phyloP scores from a whole-genome alignment of 495 filamentous ascomycete genomes.

The Aspergillus heteromorphus region DNA sequence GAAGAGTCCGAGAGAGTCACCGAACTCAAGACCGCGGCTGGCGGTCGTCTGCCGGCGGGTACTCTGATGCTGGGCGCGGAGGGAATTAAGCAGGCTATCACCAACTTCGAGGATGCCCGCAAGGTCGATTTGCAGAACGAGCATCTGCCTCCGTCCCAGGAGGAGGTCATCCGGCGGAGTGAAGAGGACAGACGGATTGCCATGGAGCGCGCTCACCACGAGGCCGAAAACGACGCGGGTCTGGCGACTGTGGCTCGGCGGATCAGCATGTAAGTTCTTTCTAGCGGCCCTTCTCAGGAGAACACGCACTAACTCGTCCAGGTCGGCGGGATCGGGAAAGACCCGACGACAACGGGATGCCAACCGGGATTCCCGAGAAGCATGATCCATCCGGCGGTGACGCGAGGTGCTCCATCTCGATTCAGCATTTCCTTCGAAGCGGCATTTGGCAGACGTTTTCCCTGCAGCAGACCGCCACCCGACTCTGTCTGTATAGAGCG shows the following conservation, averaged over 20 bases:
- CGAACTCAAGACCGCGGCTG: constrained; percentile 93
- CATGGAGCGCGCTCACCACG: constrained; percentile 72
- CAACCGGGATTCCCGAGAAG: constrained; percentile 20
- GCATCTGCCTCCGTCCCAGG: constrained; percentile 82
- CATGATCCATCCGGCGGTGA: constrained; percentile 3
- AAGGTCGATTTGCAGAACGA: constrained; percentile 98
- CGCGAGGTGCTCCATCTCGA: constrained; percentile 1
- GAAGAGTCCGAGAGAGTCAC: constrained; percentile 96
- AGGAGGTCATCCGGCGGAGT: constrained; percentile 76
- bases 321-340: constrained; percentile 37
- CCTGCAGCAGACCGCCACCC: neutral
- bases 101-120: constrained; percentile 92
- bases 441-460: neutral
- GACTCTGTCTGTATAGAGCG: neutral
- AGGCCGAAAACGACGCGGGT: constrained; percentile 87
- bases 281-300: neutral
- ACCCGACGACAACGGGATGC: constrained; percentile 30
- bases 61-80: constrained; percentile 97
- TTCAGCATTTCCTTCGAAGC: constrained; percentile 3
- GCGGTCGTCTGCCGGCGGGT: constrained; percentile 86
- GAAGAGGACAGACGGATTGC: constrained; percentile 76
- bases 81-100: constrained; percentile 98
- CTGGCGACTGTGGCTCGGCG: constrained; percentile 79
- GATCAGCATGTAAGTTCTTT: constrained; percentile 82
- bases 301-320: constrained; percentile 12